phyloP scores from a whole-genome alignment of 1,139 yeast species.

The Geotrichum histeridarum region DNA sequence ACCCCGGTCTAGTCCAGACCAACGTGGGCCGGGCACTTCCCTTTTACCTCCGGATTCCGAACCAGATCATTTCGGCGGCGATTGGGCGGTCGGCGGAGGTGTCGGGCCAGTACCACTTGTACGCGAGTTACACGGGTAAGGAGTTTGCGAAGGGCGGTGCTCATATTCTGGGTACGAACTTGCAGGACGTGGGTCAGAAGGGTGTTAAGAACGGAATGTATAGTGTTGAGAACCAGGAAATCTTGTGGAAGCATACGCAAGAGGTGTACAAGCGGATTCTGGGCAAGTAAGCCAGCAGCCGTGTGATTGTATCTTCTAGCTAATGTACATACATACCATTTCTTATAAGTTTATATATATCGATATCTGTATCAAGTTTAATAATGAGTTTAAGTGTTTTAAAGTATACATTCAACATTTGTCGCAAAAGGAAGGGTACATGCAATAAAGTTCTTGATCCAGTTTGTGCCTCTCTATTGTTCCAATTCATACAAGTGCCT shows the following conservation, averaged over 20 bases:
- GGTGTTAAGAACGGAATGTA: constrained; percentile 21
- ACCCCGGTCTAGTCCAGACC: constrained; percentile 33
- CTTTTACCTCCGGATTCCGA: constrained; percentile 21
- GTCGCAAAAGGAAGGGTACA: too few species aligned
- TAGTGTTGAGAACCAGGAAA: constrained; percentile 26
- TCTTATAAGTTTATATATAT: too few species aligned
- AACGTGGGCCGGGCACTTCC: constrained; percentile 26
- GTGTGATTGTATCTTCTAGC: too few species aligned
- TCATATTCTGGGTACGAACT: constrained; percentile 22
- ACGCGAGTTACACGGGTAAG: constrained; percentile 23
- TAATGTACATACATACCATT: too few species aligned
- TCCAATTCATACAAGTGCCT: too few species aligned
- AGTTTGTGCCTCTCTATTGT: too few species aligned
- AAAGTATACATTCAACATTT: too few species aligned
- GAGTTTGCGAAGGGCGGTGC: constrained; percentile 25
- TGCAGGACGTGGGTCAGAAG: constrained; percentile 20
- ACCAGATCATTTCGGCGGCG: not conserved
- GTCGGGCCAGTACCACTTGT: constrained; percentile 28
- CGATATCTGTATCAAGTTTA: too few species aligned
- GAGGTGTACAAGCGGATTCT: constrained; percentile 4
- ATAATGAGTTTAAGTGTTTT: too few species aligned
- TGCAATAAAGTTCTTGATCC: too few species aligned
- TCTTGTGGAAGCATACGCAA: constrained; percentile 30
- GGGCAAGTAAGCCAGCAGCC: not conserved
- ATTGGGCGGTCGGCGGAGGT: constrained; percentile 22